phyloP scores from a whole-genome alignment of 1,284 basidiomycete species.

The Ustilago bromivora region DNA sequence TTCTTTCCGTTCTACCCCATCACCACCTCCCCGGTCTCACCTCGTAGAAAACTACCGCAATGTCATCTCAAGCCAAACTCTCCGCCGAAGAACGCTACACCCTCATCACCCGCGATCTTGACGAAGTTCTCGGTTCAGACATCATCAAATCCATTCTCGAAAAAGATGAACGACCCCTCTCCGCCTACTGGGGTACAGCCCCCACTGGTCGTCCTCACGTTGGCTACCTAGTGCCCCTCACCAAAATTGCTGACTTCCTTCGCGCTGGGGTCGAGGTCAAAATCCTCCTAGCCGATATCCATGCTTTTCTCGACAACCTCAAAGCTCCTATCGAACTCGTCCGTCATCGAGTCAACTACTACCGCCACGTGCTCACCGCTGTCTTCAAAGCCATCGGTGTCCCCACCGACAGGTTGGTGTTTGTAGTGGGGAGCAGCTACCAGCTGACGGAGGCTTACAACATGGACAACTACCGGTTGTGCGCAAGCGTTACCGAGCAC shows the following conservation, averaged over 20 bases:
- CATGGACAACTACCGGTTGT: constrained; percentile 92
- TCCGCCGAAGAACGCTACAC: constrained; percentile 78
- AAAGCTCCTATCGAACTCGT: constrained; percentile 98
- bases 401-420: constrained; percentile 78
- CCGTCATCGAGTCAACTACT: constrained; percentile 88
- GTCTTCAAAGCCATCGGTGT: constrained; percentile 91
- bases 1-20: background rate
- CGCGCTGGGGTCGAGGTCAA: constrained; percentile 92
- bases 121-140: constrained; percentile 90
- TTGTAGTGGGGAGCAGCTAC: constrained; percentile 91
- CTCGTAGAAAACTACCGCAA: constrained; percentile 7
- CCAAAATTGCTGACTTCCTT: constrained; percentile 97
- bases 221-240: constrained; percentile 94
- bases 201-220: constrained; percentile 93
- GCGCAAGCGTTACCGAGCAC: constrained; percentile 89
- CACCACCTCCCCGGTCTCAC: background rate
- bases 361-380: constrained; percentile 82
- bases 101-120: constrained; percentile 85
- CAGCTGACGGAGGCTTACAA: constrained; percentile 93
- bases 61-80: constrained; percentile 46
- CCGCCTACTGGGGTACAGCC: constrained; percentile 79
- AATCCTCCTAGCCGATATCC: constrained; percentile 90
- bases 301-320: constrained; percentile 97
- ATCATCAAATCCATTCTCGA: constrained; percentile 83
- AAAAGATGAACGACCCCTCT: constrained; percentile 72